Base-by-base conservation (phyloP, 768 basidiomycete genomes). In the Collybia sordida region DNA sequence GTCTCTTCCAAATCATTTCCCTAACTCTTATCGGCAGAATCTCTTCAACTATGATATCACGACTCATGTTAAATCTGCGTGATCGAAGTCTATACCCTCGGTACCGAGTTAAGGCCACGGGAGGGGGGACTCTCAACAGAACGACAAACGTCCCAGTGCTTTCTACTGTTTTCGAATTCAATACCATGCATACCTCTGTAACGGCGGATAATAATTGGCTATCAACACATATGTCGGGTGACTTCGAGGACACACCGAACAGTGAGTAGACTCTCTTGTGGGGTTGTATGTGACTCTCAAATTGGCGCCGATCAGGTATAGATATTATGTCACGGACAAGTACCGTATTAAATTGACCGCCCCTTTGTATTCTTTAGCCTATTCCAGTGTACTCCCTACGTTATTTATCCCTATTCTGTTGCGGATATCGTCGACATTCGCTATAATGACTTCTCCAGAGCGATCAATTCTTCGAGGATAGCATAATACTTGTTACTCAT, bases 381-480 rank as follows among this genome's bases (percentile, higher is more conserved):
- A 22, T 9, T 44, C 25, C 15, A 23, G 4, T 40, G 39, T 40
- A 40, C 23, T 6, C 12, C 39, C 18, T 40, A 24, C 4, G n/a
- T 40, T 40, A 40, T 24, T 40, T 6, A 3, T 17, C 19, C n/a
- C 18, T 6, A 3, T 17, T 9, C 39, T 40, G 23, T 40, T 40
- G 23, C 23, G 11, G 23, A 40, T 21, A 40, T 15, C 34, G 11
- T n/a, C 12, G n/a, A 21, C 19, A 15, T 37, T n/a, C 22, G 21
- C 52, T 59, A 66, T 51, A 68, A 31, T n/a, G 58, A 49, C 49
- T 74, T 79, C 59, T 83, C 81, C 56, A 72, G 31, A 11, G 59
- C 63, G 40, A 83, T 77, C 49, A 82, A 58, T 40, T 77, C 72
- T 42, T 72, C 64, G 19, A 84, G 56, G 22, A 65, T 68, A 11